A percentile compares a stretch with the other conserved stretches of the same genome.
Conservation (phyloP, 164 flowering plant genomes). For the Pachysandra terminalis region DNA sequence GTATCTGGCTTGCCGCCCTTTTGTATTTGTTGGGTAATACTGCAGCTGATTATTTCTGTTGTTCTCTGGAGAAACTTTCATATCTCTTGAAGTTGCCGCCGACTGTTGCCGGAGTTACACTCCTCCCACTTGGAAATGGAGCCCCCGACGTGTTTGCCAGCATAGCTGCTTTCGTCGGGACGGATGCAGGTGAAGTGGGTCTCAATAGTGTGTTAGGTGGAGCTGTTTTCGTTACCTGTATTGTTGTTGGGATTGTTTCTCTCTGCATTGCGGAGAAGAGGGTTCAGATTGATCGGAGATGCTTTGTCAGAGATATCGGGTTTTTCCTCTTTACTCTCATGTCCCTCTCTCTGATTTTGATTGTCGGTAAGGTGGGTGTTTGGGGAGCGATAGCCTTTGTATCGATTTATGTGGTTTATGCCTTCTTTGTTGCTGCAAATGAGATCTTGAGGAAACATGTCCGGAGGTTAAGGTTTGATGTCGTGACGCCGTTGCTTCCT, state of each 20-base stretch:
- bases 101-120: slow-evolving; percentile 92
- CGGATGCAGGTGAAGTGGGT: slow-evolving; percentile 77
- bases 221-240: slow-evolving; percentile 82
- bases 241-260: slow-evolving; percentile 83
- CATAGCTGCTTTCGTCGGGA: slow-evolving; percentile 86
- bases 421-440: slow-evolving; percentile 71
- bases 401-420: slow-evolving; percentile 70
- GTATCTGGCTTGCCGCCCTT: slow-evolving; percentile 72
- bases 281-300: slow-evolving; percentile 62
- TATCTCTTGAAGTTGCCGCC: slow-evolving; percentile 70
- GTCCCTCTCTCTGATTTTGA: slow-evolving; percentile 47
- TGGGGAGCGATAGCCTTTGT: slow-evolving; percentile 69
- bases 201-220: slow-evolving; percentile 96
- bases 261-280: slow-evolving; percentile 56
- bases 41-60: slow-evolving; percentile 92
- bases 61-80: slow-evolving; percentile 82
- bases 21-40: slow-evolving; percentile 93
- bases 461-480: slow-evolving; percentile 54
- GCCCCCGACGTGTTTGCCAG: slow-evolving; percentile 99
- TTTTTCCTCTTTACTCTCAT: slow-evolving; percentile 61
- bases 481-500: slow-evolving; percentile 84
- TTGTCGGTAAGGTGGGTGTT: slow-evolving; percentile 56
- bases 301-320: slow-evolving; percentile 74
- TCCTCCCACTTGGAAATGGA: slow-evolving; percentile 96
- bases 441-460: slow-evolving; percentile 71